Evolutionary conservation across 106 monocot genomes (phyloP).

Genomic region (Dendrobium officinale): DNA sequence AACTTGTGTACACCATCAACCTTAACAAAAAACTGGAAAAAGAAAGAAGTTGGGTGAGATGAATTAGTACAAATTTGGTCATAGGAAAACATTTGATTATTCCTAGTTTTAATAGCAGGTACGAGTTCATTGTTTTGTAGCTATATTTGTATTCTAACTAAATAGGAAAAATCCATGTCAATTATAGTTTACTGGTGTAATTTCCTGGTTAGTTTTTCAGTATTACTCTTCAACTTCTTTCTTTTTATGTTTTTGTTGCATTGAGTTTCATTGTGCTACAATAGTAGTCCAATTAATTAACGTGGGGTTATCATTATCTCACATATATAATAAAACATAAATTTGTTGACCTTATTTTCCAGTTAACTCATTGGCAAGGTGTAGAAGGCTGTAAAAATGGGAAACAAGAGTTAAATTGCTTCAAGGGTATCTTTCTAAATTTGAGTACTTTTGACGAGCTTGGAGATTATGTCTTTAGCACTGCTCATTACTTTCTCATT

Average conservation of each 20-base stretch:
- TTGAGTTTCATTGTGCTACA: not conserved
- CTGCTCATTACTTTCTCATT: not conserved
- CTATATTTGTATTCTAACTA: too few relatives aligned
- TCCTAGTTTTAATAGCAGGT: too few relatives aligned
- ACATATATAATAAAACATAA: not conserved
- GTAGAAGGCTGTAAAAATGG: slow-evolving; percentile 9
- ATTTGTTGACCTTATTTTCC: slow-evolving; percentile 1
- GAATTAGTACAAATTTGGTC: too few relatives aligned
- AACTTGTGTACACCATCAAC: too few relatives aligned
- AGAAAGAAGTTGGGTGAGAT: too few relatives aligned
- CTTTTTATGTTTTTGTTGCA: not conserved
- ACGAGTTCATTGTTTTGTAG: too few relatives aligned
- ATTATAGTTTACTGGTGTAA: not conserved
- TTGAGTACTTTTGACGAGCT: not conserved
- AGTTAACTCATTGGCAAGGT: slow-evolving; percentile 15
- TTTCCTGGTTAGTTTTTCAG: not conserved
- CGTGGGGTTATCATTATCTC: not conserved
- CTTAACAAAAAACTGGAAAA: too few relatives aligned
- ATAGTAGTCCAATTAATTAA: not conserved
- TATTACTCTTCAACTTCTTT: not conserved
- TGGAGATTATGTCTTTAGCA: not conserved
- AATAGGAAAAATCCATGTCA: not conserved
- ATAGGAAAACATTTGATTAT: too few relatives aligned
- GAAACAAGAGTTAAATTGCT: slow-evolving; percentile 3
- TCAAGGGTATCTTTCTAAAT: slow-evolving; percentile 12